Conservation (phyloP, 176 grass and related monocot species). For the Metroxylon sagu region DNA sequence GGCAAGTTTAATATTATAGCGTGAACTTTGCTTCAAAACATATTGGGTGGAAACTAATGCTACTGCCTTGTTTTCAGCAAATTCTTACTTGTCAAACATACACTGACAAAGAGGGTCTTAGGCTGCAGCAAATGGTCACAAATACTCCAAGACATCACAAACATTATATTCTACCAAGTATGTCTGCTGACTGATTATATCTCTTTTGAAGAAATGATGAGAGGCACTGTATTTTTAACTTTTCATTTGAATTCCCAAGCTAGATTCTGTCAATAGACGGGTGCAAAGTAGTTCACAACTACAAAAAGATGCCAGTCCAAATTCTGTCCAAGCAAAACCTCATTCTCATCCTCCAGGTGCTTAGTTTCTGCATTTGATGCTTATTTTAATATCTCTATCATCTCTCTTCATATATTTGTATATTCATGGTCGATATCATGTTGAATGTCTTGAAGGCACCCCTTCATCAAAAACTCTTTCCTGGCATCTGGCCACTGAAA, state of each 20-base stretch:
- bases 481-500: slow-evolving; percentile 86
- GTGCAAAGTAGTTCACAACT: slow-evolving; percentile 34
- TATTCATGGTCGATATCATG: not conserved
- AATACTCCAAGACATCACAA: slow-evolving; percentile 58
- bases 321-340: slow-evolving; percentile 34
- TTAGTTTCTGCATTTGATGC: slow-evolving; percentile 16
- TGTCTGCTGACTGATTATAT: slow-evolving; percentile 3
- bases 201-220: slow-evolving; percentile 2
- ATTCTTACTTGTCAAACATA: slow-evolving; percentile 77
- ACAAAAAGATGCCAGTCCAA: slow-evolving; percentile 40
- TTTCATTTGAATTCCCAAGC: slow-evolving; percentile 16
- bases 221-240: slow-evolving; percentile 6
- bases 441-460: slow-evolving; percentile 2
- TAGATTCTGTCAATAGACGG: slow-evolving; percentile 48
- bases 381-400: slow-evolving; percentile 4
- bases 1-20: slow-evolving; percentile 27
- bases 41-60: not conserved
- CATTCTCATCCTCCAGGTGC: slow-evolving; percentile 59
- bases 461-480: slow-evolving; percentile 78
- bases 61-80: slow-evolving; percentile 40
- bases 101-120: slow-evolving; percentile 88
- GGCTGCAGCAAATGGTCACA: slow-evolving; percentile 61
- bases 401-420: no score
- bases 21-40: no score
- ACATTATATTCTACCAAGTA: slow-evolving; percentile 87